Base-by-base conservation (phyloP, 2,329 filamentous ascomycete species). In the Leptosphaerulina australis region DNA sequence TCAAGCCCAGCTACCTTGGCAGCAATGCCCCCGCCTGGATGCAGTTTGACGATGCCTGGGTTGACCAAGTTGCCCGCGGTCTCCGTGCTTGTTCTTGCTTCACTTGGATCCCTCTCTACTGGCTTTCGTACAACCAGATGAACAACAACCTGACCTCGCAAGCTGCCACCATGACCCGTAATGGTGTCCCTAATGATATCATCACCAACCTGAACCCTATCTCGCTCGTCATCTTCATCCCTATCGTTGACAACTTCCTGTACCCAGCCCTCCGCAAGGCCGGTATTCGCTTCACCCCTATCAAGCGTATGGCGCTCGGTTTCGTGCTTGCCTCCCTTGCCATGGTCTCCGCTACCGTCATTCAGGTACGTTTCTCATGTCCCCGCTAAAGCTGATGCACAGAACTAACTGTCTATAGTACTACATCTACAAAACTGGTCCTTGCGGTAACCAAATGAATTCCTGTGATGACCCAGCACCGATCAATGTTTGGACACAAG, bases 11-110 rank as follows among this genome's bases (percentile, higher is more conserved):
- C 67, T 76, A 78, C 26, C 77, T 90, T 8, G 74, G 79, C 28
- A 71, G 70, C 1, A 68, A 78, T 56, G 84, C 85, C 45, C 88
- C 88, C 0, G 30, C 46, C 0, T 92, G 88, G 88, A 91, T 92
- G 86, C 88, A 85, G 0, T 91, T 91, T 60, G 88, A 93, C 55
- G 90, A 93, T 60, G 83, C 83, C 43, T 93, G 88, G 88, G 88
- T 93, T 25, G 88, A 91, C 55, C 69, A 74, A 45, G 70, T 74
- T 22, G 69, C 69, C 29, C 69, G 71, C 60, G 71, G 70, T 56
- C 57, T 73, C 7, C 68, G 69, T 48, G 71, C 71, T 17, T 72
- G 69, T 62, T 71, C 68, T 30, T 71, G 69, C 53, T 67, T 82
- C 57, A 87, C 90, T 25, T 92, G 70, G 66, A 71, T 72, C 34